Base-by-base conservation (phyloP, 2,329 filamentous ascomycete species). In the Annulohypoxylon truncatum region DNA sequence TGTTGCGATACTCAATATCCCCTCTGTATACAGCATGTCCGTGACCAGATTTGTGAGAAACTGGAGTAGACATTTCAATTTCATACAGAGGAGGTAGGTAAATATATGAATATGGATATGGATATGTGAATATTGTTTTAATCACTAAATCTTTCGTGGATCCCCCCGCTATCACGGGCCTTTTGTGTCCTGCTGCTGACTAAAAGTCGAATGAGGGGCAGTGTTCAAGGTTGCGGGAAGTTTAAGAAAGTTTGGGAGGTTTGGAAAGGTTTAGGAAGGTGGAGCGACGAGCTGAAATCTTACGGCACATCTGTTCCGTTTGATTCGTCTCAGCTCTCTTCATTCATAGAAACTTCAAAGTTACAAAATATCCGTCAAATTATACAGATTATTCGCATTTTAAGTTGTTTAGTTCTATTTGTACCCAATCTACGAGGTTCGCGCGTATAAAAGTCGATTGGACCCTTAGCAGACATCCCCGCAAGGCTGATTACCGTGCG, bases 171-270 rank as follows among this genome's bases (percentile, higher is more conserved):
- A 29, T 58, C 54, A 40, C 54, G 24, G 42, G 48, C 50, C 26
- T 29, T 52, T 44, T 26, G 20, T 15, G 20, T 13, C 26, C 54
- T 48, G 20, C 15, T 51, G 64, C 60, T 67, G 64, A 67, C 60
- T 67, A 67, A 67, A 46, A 22, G 10, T 44, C 33, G 52, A 55
- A 64, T 58, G 65, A 67, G 65, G 65, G 65, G 65, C 65, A 67
- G 44, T 57, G 8, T 33, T 38, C 24, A 12, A 4, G 40, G 28
- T 29, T 24, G 20, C 22, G 18, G 42, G 42, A 46, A 26, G 40
- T 22, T 44, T 44, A 10, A 10, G 8, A 33, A 33, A 42, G 38
- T 42, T 10, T 42, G 15, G 42, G 13, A 46, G 12, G 20, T 47
- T 47, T 26, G 44, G 13, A 13, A 48, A 42, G 38, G 38, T 42